These are phyloP conservation scores for Rhizopogon vulgaris DNA, from an alignment of 768 basidiomycete genomes.

Conservation along the genomic window DNA sequence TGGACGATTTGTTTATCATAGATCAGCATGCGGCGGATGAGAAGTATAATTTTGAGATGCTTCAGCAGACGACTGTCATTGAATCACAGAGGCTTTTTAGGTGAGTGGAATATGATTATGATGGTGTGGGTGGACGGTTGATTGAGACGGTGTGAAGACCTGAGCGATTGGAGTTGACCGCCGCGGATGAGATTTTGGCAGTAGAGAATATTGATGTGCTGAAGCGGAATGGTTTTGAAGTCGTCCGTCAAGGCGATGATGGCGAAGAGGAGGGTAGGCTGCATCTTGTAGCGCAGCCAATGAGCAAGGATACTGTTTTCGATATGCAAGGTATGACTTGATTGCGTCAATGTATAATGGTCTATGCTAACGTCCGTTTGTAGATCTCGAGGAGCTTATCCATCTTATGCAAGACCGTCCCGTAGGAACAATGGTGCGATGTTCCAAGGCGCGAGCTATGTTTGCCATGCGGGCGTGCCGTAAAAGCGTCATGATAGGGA, in stretches of 20 bases:
- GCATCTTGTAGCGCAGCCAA: conserved; percentile 73
- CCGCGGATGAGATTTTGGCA: conserved; percentile 84
- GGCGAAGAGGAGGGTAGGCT: conserved; percentile 41
- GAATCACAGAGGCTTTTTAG: conserved; percentile 78
- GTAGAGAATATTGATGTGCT: conserved; percentile 83
- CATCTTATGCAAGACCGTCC: conserved; percentile 78
- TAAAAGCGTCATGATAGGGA: conserved; percentile 95
- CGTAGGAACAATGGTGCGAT: conserved; percentile 78
- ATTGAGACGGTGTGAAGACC: conserved; percentile 45
- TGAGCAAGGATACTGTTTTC: conserved; percentile 88
- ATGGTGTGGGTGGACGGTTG: not conserved
- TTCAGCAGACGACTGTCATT: conserved; percentile 88
- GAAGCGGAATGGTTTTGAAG: conserved; percentile 83
- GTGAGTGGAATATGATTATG: conserved; percentile 30
- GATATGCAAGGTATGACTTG: conserved; percentile 67
- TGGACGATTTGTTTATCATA: conserved; percentile 93
- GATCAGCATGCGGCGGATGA: conserved; percentile 98
- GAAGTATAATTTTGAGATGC: conserved; percentile 95
- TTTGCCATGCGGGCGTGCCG: conserved; percentile 95
- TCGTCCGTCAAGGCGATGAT: conserved; percentile 48
- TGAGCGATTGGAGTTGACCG: conserved; percentile 71
- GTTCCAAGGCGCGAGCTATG: conserved; percentile 90
- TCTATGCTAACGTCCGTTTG: conserved; percentile 1
- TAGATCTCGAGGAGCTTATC: conserved; percentile 91
- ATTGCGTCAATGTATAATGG: not conserved